Base-by-base conservation (phyloP, 2,329 filamentous ascomycete genomes). In the Incumbomyces delicatus region DNA sequence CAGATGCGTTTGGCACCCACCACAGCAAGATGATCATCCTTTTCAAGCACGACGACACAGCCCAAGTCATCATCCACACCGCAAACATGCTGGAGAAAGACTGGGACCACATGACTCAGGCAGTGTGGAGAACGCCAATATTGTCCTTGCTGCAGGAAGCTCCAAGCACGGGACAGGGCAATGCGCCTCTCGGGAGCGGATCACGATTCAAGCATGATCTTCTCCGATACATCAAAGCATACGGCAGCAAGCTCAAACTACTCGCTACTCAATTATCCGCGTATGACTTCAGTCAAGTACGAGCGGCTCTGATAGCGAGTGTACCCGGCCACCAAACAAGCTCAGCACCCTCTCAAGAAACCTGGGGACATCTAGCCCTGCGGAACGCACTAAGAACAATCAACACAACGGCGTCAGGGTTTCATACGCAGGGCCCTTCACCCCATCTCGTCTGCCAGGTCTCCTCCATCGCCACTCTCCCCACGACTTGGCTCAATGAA, bases 51-150 rank as follows among this genome's bases (percentile, higher is more conserved):
- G 87, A 94, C 60, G 79, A 83, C 51, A 77, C 74, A 0, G 85
- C 83, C 0, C 84, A 94, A 39, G 69, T 95, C 5, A 66, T 94
- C 47, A 88, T 95, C 27, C 86, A 94, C 57, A 95, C 88, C 0
- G 87, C 88, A 14, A 95, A 95, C 57, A 87, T 94, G 83, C 90
- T 94, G n/a, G 60, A 74, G 3, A 80, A 81, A 46, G 88, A 95
- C 62, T 95, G 88, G 88, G 76, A 72, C 1, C 92, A 92, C 56
- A 85, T 94, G 84, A 85, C 81, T 1, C 87, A 95, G 61, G 87
- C 79, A 1, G 76, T 85, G 4, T 95, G 88, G 88, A 72, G 68
- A 41, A 90, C 86, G 0, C 86, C 86, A 1, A 60, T 77, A 1
- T 75, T 94, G 1, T 80, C 84, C 1, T 63, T 76, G 1, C 41